A percentile compares a stretch with the other conserved stretches of the same genome.
Conservation (phyloP, 73 alveolate genomes). For the Paramecium tetraurelia region DNA sequence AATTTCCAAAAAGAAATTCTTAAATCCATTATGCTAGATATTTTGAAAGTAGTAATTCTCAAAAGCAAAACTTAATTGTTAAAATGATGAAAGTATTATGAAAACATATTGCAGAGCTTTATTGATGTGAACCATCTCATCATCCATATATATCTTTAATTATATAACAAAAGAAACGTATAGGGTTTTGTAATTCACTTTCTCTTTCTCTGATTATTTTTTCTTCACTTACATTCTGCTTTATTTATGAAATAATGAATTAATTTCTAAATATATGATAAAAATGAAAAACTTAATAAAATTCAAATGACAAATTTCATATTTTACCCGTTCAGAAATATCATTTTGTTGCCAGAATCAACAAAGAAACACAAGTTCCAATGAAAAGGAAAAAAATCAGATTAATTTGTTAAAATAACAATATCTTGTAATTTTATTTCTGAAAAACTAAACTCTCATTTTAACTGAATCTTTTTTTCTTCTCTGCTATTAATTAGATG, state of each 20-base stretch:
- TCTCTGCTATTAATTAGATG: not conserved
- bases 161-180: not conserved
- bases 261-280: not conserved
- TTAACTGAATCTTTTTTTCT: not conserved
- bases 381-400: not conserved
- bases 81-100: not conserved
- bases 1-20: not conserved
- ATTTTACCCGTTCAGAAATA: not conserved
- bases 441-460: not conserved
- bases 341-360: not conserved
- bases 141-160: not conserved
- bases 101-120: not conserved
- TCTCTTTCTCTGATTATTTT: not conserved
- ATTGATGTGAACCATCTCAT: not conserved
- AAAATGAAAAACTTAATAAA: not conserved
- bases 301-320: not conserved
- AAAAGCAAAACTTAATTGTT: not conserved
- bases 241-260: not conserved
- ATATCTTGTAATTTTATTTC: not conserved
- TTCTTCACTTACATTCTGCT: not conserved
- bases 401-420: no score
- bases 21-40: not conserved
- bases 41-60: not conserved
- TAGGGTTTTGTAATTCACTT: not conserved
- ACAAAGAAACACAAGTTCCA: not conserved